Percentiles rank a stretch among this genome's conserved stretches.
These are phyloP conservation scores for Aspergillus cristatus DNA, from an alignment of 495 filamentous ascomycete species.

Conservation along the genomic window DNA sequence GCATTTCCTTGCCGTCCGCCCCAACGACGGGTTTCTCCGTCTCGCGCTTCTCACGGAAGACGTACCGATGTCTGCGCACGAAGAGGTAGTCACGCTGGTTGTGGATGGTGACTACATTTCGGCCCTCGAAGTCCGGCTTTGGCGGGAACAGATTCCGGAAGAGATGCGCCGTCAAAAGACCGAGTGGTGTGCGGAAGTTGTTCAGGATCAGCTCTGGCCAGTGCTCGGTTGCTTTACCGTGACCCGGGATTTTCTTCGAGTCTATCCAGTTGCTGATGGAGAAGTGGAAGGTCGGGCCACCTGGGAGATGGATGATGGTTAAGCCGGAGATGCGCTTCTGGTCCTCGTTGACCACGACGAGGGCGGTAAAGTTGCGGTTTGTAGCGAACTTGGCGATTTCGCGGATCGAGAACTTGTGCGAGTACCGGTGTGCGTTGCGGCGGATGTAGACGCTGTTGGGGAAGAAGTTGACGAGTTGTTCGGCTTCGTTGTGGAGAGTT, in stretches of 20 bases:
- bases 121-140: conserved; percentile 68
- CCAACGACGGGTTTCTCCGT: conserved; percentile 84
- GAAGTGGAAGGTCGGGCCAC: conserved; percentile 84
- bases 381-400: conserved; percentile 84
- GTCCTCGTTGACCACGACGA: conserved; percentile 79
- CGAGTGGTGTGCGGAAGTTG: conserved; percentile 89
- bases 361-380: conserved; percentile 66
- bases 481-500: conserved; percentile 72
- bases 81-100: conserved; percentile 98
- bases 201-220: conserved; percentile 91
- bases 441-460: conserved; percentile 83
- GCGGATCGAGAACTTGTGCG: conserved; percentile 77
- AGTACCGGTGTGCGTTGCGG: conserved; percentile 67
- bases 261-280: conserved; percentile 77
- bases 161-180: conserved; percentile 77
- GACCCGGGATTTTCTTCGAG: conserved; percentile 72
- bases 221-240: conserved; percentile 82
- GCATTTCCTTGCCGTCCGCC: conserved; percentile 76
- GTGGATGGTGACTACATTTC: conserved; percentile 86
- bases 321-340: conserved; percentile 68
- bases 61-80: conserved; percentile 77
- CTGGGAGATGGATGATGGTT: conserved; percentile 72
- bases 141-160: conserved; percentile 78
- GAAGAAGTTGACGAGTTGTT: conserved; percentile 68
- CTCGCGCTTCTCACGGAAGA: conserved; percentile 76